phyloP scores from a whole-genome alignment of 768 basidiomycete species.

The Xerocomellus dryophilus region DNA sequence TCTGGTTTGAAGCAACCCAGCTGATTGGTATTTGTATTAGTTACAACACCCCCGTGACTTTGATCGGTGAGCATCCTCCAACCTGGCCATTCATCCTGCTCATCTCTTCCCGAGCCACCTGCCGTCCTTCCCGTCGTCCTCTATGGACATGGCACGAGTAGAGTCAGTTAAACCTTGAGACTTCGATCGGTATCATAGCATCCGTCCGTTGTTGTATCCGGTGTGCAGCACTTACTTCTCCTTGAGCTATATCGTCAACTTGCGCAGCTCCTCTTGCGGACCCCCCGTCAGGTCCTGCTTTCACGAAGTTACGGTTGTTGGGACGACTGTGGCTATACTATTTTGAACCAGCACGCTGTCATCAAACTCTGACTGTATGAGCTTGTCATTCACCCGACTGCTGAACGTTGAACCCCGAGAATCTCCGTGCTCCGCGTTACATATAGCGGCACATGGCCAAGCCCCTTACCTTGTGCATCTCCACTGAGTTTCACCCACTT shows the following conservation, averaged over 20 bases:
- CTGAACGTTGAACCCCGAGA: background rate
- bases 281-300: background rate
- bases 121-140: background rate
- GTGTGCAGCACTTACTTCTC: background rate
- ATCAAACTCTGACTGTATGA: background rate
- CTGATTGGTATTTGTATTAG: conserved; percentile 1
- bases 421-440: background rate
- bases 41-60: background rate
- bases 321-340: background rate
- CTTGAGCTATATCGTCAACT: background rate
- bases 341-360: background rate
- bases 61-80: conserved; percentile 7
- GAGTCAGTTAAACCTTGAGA: background rate
- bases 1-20: conserved; percentile 28
- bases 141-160: background rate
- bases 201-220: conserved; percentile 1
- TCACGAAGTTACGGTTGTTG: background rate
- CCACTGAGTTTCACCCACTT: background rate
- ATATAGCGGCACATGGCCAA: background rate
- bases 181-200: background rate
- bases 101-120: background rate
- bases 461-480: background rate
- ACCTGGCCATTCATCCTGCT: background rate
- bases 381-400: conserved; percentile 1
- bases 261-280: background rate